Percentiles rank a stretch among this genome's conserved stretches.
Conservation (phyloP, 805 yeast species). For the Starmerella scarabaei region DNA sequence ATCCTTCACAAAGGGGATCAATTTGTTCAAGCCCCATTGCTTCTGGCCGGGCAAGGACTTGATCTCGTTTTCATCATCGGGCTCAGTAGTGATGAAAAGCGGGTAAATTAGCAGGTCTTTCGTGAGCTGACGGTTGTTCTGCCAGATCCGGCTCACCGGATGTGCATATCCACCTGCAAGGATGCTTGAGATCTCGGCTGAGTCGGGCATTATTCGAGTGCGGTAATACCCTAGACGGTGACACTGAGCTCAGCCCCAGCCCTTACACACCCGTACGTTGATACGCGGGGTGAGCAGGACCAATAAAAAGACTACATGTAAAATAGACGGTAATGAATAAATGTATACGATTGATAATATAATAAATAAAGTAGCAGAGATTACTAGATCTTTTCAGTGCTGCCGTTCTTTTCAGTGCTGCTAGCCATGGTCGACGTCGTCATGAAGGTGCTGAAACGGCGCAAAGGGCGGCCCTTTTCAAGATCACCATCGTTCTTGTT, state of each 20-base stretch:
- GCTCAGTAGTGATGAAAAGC: constrained; percentile 65
- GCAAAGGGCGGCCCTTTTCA: constrained; percentile 1
- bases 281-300: too few relatives aligned
- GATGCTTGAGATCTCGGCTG: constrained; percentile 46
- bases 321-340: too few relatives aligned
- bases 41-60: constrained; percentile 77
- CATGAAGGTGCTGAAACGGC: constrained; percentile 4
- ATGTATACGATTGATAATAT: too few relatives aligned
- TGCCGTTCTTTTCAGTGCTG: too few relatives aligned
- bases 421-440: background rate
- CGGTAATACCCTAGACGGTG: too few relatives aligned
- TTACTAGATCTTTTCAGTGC: too few relatives aligned
- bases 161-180: constrained; percentile 92
- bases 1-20: constrained; percentile 55
- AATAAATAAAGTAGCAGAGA: too few relatives aligned
- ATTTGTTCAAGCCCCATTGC: constrained; percentile 69
- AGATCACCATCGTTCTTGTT: constrained; percentile 28
- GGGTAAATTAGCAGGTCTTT: constrained; percentile 92
- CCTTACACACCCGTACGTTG: too few relatives aligned
- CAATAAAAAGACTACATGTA: too few relatives aligned
- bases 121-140: constrained; percentile 64
- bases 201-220: constrained; percentile 17
- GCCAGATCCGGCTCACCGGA: constrained; percentile 84
- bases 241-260: too few relatives aligned
- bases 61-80: constrained; percentile 65